Conservation (phyloP, 768 basidiomycete genomes). For the Nidularia pulvinata region DNA sequence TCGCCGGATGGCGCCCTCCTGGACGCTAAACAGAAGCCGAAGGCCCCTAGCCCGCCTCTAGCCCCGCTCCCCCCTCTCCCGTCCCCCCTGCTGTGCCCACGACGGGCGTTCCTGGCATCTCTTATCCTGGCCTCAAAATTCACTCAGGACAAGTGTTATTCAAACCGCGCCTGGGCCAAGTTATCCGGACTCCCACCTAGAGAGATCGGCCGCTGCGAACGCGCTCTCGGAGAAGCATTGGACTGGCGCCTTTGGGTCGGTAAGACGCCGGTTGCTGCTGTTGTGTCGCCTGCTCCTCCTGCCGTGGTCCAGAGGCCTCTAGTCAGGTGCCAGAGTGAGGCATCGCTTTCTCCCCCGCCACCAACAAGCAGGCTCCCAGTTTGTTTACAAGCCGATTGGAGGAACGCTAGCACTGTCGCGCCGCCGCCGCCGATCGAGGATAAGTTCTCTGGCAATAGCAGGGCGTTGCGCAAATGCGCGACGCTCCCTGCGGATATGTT, state of each 20-base stretch:
- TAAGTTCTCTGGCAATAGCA: background rate
- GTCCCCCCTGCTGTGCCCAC: conserved; percentile 84
- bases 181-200: conserved; percentile 84
- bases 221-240: conserved; percentile 82
- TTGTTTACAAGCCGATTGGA: conserved; percentile 9
- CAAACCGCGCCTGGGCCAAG: conserved; percentile 94
- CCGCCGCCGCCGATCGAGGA: conserved; percentile 1
- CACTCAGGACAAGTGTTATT: conserved; percentile 91
- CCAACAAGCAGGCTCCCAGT: conserved; percentile 5
- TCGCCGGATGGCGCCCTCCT: conserved; percentile 7
- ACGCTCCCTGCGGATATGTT: conserved; percentile 35
- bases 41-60: conserved; percentile 10
- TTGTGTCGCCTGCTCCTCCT: conserved; percentile 14
- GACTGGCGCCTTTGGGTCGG: conserved; percentile 96
- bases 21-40: background rate
- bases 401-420: background rate
- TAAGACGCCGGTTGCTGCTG: conserved; percentile 41
- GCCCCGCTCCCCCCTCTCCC: conserved; percentile 45
- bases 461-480: conserved; percentile 33
- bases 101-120: conserved; percentile 86
- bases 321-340: conserved; percentile 52
- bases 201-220: conserved; percentile 89
- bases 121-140: conserved; percentile 92
- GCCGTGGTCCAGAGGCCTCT: conserved; percentile 31
- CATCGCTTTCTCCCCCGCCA: conserved; percentile 13